phyloP scores from a whole-genome alignment of 2,329 filamentous ascomycete species.

The Penicillium sp. region DNA sequence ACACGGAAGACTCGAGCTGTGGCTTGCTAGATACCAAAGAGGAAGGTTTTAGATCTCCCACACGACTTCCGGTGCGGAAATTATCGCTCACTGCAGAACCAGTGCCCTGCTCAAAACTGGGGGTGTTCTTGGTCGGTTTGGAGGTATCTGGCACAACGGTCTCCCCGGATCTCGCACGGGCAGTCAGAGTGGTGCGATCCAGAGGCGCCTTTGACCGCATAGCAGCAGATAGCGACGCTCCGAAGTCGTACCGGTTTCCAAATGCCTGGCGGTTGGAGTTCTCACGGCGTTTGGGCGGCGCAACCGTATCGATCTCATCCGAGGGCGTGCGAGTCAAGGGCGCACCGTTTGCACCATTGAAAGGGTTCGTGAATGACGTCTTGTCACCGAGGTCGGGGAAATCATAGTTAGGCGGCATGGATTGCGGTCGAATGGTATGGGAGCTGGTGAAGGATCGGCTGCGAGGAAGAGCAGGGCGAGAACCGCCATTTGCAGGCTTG shows the following conservation, averaged over 20 bases:
- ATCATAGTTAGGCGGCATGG: slow-evolving; percentile 63
- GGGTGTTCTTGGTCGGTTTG: slow-evolving; percentile 13
- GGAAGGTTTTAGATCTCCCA: slow-evolving; percentile 47
- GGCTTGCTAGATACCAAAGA: slow-evolving; percentile 61
- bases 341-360: slow-evolving; percentile 64
- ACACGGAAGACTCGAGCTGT: slow-evolving; percentile 79
- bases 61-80: slow-evolving; percentile 11
- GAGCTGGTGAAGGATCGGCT: slow-evolving; percentile 59
- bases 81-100: slow-evolving; percentile 21
- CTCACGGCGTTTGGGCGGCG: slow-evolving; percentile 45
- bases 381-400: slow-evolving; percentile 63
- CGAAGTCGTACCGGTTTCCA: slow-evolving; percentile 92
- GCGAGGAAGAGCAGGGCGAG: slow-evolving; percentile 60
- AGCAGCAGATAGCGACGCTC: slow-evolving; percentile 81
- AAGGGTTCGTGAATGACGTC: slow-evolving; percentile 56
- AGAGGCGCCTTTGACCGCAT: slow-evolving; percentile 66
- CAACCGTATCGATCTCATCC: slow-evolving; percentile 61
- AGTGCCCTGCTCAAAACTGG: slow-evolving; percentile 15
- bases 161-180: slow-evolving; percentile 53
- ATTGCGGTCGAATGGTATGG: slow-evolving; percentile 50
- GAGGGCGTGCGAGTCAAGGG: slow-evolving; percentile 72
- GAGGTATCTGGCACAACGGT: slow-evolving; percentile 7
- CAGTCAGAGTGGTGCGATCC: slow-evolving; percentile 58
- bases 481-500: slow-evolving; percentile 48
- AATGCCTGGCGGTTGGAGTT: slow-evolving; percentile 67